Conservation (phyloP, 139 green algal genomes). For the Edaphochlamys debaryana region DNA sequence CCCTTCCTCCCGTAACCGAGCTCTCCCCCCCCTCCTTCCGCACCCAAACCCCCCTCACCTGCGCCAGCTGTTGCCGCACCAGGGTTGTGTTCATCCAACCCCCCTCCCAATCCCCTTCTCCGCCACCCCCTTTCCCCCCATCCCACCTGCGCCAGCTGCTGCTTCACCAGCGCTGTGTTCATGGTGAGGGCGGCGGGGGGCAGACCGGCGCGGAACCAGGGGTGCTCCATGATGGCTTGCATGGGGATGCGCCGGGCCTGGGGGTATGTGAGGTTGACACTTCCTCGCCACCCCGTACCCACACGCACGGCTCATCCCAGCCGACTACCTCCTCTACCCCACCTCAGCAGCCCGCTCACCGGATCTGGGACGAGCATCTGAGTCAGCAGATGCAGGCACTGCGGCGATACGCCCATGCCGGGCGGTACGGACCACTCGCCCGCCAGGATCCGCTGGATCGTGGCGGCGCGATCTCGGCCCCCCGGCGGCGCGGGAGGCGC, state of each 20-base stretch:
- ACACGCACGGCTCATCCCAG: too few relatives aligned
- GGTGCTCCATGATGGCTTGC: conserved; percentile 75
- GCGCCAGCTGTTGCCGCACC: not conserved
- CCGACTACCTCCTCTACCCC: not conserved
- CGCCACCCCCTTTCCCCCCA: not conserved
- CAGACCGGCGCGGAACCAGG: conserved; percentile 73
- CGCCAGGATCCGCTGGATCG: conserved; percentile 37
- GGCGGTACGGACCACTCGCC: conserved; percentile 22
- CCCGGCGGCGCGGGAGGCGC: not conserved
- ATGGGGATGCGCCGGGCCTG: conserved; percentile 69
- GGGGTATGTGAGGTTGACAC: too few relatives aligned
- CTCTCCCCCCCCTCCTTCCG: too few relatives aligned
- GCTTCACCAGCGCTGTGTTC: conserved; percentile 44
- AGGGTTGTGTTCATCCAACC: not conserved
- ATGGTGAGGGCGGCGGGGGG: conserved; percentile 53
- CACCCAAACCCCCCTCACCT: not conserved
- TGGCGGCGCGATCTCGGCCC: conserved; percentile 22
- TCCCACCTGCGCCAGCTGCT: conserved; percentile 23
- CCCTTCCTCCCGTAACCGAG: too few relatives aligned
- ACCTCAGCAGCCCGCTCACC: too few relatives aligned
- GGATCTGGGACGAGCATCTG: too few relatives aligned
- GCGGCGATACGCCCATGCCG: conserved; percentile 8
- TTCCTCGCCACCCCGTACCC: too few relatives aligned
- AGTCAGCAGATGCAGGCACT: conserved; percentile 8
- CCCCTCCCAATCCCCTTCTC: not conserved